Evolutionary conservation across 1,284 basidiomycete species (phyloP), one percentile per base, ranked within the genome.

Genomic region (Cutaneotrichosporon mucoides): DNA sequence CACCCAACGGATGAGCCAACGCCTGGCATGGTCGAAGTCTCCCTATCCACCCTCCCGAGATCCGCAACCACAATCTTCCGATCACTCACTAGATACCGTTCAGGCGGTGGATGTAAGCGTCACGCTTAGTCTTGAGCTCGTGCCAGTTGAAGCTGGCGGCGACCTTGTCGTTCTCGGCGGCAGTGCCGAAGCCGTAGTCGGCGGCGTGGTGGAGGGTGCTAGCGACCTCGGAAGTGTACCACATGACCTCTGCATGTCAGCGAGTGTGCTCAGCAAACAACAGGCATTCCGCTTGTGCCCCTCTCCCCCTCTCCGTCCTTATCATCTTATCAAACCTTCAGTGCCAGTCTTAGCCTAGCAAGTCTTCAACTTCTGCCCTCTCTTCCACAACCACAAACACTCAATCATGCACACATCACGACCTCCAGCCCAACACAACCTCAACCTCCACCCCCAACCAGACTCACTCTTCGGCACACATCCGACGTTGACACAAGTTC

Each of bases 181-280:
- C 78, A 63, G 82, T 80, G 35, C 78, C 79, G 55, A 95, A 92
- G 60, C 92, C 88, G 80, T 96, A 99, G 38, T 84, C 79, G 24
- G 86, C 84, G 61, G 82, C 81, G 62, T 89, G 85, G 51, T 84
- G 83, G 49, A 96, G 80, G 71, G 88, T 89, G 70, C 95, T 93
- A 43, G 88, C 85, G 56, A 93, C 81, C 78, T 98, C 95, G 55
- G 96, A 92, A 37, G 95, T 93, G 74, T 99, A 90, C 96, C 96
- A 99, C 96, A 99, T 99, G 63, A 99, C 87, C 89, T 97, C 79
- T 68, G 44, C 44, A 60, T 8, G 51, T 59, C 40, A 63, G 57
- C 44, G 24, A 24, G 24, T 24, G 24, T 24, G 24, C 24, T 24
- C 24, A 2, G 24, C 24, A 24, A 24, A 24, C 24, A 24, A 24